Percentiles rank a stretch among this genome's conserved stretches.
Conservation (phyloP, 306 rosid species). For the Mimosa pudica region DNA sequence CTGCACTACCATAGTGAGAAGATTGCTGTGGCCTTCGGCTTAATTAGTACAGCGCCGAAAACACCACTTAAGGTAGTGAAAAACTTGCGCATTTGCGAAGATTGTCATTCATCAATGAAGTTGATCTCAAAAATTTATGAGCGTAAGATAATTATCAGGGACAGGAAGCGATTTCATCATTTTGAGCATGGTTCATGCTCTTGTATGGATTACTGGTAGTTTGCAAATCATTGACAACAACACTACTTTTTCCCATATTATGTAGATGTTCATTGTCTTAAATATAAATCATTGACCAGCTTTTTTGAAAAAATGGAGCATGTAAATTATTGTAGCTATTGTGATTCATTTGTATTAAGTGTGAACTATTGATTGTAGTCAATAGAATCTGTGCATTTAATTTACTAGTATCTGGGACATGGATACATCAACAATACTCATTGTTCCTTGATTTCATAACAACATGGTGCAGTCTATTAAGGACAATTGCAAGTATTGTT, state of each 20-base stretch:
- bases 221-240: conserved; percentile 17
- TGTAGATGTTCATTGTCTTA: neutral
- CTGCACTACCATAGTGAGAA: conserved; percentile 79
- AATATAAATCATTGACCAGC: neutral
- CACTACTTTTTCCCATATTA: neutral
- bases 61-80: conserved; percentile 59
- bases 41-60: conserved; percentile 58
- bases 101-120: conserved; percentile 78
- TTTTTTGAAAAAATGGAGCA: neutral
- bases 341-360: neutral
- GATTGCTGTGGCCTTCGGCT: conserved; percentile 84
- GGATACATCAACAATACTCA: neutral
- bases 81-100: conserved; percentile 72
- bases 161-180: conserved; percentile 84
- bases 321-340: conserved; percentile 14
- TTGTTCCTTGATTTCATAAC: neutral
- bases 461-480: neutral
- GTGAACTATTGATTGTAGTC: neutral
- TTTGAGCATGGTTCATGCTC: conserved; percentile 74
- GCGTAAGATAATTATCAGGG: conserved; percentile 60
- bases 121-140: conserved; percentile 61
- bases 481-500: conserved; percentile 37
- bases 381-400: neutral
- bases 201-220: conserved; percentile 85
- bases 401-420: neutral